Base-by-base conservation (phyloP, 2,329 filamentous ascomycete genomes). In the Huntiella abstrusa region DNA sequence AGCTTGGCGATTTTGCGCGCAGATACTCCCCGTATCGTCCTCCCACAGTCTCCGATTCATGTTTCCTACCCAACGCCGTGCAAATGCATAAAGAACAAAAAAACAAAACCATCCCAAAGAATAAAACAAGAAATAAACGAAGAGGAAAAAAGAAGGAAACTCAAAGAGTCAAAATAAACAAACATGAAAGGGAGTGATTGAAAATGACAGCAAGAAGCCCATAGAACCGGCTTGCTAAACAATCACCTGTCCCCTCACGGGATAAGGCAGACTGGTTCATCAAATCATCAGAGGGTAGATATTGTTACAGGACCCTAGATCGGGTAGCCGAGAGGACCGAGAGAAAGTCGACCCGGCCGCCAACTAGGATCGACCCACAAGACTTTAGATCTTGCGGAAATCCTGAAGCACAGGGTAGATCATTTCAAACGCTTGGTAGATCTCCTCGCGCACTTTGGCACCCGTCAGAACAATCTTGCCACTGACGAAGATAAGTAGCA, bases 401-500 rank as follows among this genome's bases (percentile, higher is more conserved):
- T 74, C 83, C 70, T 86, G 83, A 59, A 93, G 70, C 67, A 94
- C 87, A 61, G 87, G 87, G 61, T 94, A 94, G 67, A 95, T 94
- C 77, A 92, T 82, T 68, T 93, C 86, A 59, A 94, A 94, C 41
- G 86, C 86, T 63, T 91, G 83, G 59, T 94, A 93, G 55, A 98
- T 96, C 68, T 96, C 91, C 65, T 98, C 91, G 56, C 91, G 82
- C 53, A 96, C 87, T 62, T 98, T 96, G 54, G 91, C 91, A 59
- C 91, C 91, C 37, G 91, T 96, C 60, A 96, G 73, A 58, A 96
- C 91, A 52, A 96, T 96, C 74, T 96, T 96, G 59, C 53, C 91
- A 58, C 82, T 91, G 58, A 96, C 88, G 68, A 96, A 96, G 64
- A 98, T 95, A 59, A 96, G 70, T 19, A 96, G 77, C 46, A 96